These are phyloP conservation scores for Talaromyces liani DNA, from an alignment of 495 filamentous ascomycete species.

Conservation along the genomic window DNA sequence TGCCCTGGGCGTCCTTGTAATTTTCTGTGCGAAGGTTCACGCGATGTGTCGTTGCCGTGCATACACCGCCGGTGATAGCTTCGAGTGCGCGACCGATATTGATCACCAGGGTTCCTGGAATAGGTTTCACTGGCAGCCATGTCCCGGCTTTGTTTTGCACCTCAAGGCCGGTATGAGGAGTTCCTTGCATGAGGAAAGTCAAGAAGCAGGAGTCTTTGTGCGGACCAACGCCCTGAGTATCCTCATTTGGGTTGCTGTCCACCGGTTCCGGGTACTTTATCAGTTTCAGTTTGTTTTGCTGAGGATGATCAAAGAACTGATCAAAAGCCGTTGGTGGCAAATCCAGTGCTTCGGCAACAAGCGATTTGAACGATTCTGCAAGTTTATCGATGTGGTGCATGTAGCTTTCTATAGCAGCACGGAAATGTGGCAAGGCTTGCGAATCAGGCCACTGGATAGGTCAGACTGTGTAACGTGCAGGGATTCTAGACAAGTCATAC, in stretches of 20 bases:
- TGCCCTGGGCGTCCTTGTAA: slow-evolving; percentile 21
- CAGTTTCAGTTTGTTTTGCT: slow-evolving; percentile 86
- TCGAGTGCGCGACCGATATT: slow-evolving; percentile 92
- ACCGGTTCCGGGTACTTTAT: slow-evolving; percentile 69
- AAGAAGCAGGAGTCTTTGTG: slow-evolving; percentile 92
- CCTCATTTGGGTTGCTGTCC: slow-evolving; percentile 4
- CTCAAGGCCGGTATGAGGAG: slow-evolving; percentile 72
- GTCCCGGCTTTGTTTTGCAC: slow-evolving; percentile 76
- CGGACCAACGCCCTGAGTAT: slow-evolving; percentile 66
- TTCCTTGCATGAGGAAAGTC: slow-evolving; percentile 80
- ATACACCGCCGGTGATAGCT: slow-evolving; percentile 83
- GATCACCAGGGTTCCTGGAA: slow-evolving; percentile 60
- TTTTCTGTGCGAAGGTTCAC: slow-evolving; percentile 41
- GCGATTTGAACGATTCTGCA: slow-evolving; percentile 65
- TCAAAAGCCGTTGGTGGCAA: slow-evolving; percentile 66
- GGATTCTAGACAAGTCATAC: slow-evolving; percentile 12
- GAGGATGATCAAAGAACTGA: slow-evolving; percentile 69
- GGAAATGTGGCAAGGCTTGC: slow-evolving; percentile 61
- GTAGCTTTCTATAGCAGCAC: slow-evolving; percentile 61
- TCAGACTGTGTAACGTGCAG: neutral
- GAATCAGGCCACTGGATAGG: slow-evolving; percentile 71
- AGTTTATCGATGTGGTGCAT: slow-evolving; percentile 64
- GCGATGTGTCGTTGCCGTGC: slow-evolving; percentile 78
- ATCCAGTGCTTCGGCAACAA: slow-evolving; percentile 83
- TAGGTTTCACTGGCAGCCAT: slow-evolving; percentile 61